Conservation (phyloP, 257 asterid species). For the Solanum virginianum region DNA sequence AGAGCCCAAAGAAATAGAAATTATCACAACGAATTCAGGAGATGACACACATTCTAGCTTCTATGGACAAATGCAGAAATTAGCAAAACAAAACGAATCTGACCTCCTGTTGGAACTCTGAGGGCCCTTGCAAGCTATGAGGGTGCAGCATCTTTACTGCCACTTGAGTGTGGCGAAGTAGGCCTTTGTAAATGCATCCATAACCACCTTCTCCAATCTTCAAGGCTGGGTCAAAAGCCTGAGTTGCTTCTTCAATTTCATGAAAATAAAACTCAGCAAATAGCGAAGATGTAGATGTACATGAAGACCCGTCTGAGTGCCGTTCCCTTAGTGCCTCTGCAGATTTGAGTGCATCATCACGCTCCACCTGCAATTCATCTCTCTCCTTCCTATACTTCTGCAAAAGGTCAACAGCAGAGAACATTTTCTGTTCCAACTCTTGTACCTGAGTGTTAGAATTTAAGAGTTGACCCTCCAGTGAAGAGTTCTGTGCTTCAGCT, state of each 20-base stretch:
- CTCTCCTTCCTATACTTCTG: slow-evolving; percentile 70
- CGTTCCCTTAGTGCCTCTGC: slow-evolving; percentile 49
- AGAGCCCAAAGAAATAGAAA: background rate
- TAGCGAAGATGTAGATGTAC: slow-evolving; percentile 37
- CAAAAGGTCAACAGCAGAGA: slow-evolving; percentile 63
- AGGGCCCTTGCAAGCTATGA: slow-evolving; percentile 65
- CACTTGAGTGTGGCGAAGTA: slow-evolving; percentile 69
- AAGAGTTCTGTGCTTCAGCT: slow-evolving; percentile 42
- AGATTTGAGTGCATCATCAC: slow-evolving; percentile 47
- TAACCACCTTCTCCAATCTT: slow-evolving; percentile 90
- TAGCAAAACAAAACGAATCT: background rate
- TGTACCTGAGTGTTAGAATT: slow-evolving; percentile 41
- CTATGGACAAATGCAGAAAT: background rate
- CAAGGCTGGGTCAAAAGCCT: slow-evolving; percentile 37
- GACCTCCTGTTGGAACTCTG: slow-evolving; percentile 86
- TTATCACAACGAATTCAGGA: background rate
- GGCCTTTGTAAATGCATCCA: slow-evolving; percentile 64
- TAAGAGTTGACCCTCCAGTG: slow-evolving; percentile 44
- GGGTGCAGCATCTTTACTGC: slow-evolving; percentile 71
- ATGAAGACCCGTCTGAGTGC: slow-evolving; percentile 44
- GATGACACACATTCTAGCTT: background rate
- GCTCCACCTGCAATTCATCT: slow-evolving; percentile 58
- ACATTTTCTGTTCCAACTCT: slow-evolving; percentile 70
- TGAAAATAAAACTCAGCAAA: slow-evolving; percentile 53
- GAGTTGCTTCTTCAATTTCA: slow-evolving; percentile 77